A percentile compares a stretch with the other conserved stretches of the same genome.
phyloP scores from a whole-genome alignment of 495 filamentous ascomycete genomes.

The Podospora australis region DNA sequence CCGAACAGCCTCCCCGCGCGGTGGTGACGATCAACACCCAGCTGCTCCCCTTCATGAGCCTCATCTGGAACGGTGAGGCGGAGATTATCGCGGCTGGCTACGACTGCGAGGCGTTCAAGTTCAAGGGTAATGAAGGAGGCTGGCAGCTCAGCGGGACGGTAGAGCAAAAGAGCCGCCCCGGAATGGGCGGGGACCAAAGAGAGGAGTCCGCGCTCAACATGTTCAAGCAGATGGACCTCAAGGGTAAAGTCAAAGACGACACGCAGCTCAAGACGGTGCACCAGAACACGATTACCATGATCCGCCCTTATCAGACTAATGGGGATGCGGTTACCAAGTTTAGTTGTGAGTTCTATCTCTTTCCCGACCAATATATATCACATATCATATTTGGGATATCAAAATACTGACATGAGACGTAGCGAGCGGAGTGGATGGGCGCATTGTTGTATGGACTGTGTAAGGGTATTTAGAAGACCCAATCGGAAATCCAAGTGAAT shows the following conservation, averaged over 20 bases:
- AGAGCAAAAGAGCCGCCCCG: slow-evolving; percentile 68
- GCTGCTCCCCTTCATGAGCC: slow-evolving; percentile 79
- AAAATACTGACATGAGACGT: slow-evolving; percentile 40
- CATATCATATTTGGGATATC: slow-evolving; percentile 5
- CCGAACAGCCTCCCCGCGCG: slow-evolving; percentile 83
- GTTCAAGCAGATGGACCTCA: slow-evolving; percentile 98
- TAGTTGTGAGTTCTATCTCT: slow-evolving; percentile 62
- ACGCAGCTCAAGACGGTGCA: slow-evolving; percentile 93
- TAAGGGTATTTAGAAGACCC: slow-evolving; percentile 18
- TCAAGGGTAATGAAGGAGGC: slow-evolving; percentile 71
- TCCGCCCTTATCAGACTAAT: slow-evolving; percentile 65
- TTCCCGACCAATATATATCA: no score
- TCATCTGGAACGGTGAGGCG: slow-evolving; percentile 86
- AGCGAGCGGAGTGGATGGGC: slow-evolving; percentile 92
- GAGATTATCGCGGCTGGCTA: slow-evolving; percentile 96
- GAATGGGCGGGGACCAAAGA: slow-evolving; percentile 35
- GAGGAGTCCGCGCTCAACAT: slow-evolving; percentile 87
- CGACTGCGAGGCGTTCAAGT: slow-evolving; percentile 91
- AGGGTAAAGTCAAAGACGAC: slow-evolving; percentile 81
- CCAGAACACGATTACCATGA: slow-evolving; percentile 88
- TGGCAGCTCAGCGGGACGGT: slow-evolving; percentile 84
- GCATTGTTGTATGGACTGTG: slow-evolving; percentile 72
- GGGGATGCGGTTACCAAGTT: slow-evolving; percentile 67
- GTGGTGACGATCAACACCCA: slow-evolving; percentile 85
- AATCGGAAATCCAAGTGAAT: slow-evolving; percentile 14